Base-by-base conservation (phyloP, 768 basidiomycete genomes). In the Termitomyces sp. region DNA sequence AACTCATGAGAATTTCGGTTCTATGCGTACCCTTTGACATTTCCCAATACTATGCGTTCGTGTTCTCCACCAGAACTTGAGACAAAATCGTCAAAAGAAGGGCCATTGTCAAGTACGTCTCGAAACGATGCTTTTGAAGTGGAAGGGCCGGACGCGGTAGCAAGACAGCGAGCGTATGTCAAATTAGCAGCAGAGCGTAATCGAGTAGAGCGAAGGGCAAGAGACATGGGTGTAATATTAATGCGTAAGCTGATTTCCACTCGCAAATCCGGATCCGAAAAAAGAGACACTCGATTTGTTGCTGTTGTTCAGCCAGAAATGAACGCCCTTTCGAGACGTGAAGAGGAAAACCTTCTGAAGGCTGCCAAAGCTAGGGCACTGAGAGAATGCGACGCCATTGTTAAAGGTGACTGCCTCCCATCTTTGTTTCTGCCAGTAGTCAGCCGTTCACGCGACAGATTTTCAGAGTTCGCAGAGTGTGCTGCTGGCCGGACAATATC, bases 281-380 rank as follows among this genome's bases (percentile, higher is more conserved):
- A 34, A 52, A 46, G 41, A 41, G 16, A 49, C 5, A 32, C n/a
- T n/a, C n/a, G 11, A 35, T 41, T 50, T 56, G 55, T 40, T 56
- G 35, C 37, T 54, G 44, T 54, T 48, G 55, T 47, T 42, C 37
- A 32, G 11, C 17, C 21, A 40, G 16, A 30, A 37, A 94, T 94
- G 92, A 85, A 92, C 70, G 80, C 91, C 41, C 81, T 94, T 32
- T 94, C 92, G 37, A 81, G 91, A 55, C 80, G 92, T 48, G 92
- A 94, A 73, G 92, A 95, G 68, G 92, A 95, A 44, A 86, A 85
- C 8, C 79, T 95, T 40, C 70, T 88, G 39, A 94, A 94, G 70
- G 76, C 88, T 23, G 88, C 90, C 9, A 94, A 94, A 66, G 82
- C 85, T 16, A 76, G 78, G 55, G 92, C 93, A 12, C 70, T 94